Conservation (phyloP, 23 red algal genomes). For the Porphyridium purpureum region DNA sequence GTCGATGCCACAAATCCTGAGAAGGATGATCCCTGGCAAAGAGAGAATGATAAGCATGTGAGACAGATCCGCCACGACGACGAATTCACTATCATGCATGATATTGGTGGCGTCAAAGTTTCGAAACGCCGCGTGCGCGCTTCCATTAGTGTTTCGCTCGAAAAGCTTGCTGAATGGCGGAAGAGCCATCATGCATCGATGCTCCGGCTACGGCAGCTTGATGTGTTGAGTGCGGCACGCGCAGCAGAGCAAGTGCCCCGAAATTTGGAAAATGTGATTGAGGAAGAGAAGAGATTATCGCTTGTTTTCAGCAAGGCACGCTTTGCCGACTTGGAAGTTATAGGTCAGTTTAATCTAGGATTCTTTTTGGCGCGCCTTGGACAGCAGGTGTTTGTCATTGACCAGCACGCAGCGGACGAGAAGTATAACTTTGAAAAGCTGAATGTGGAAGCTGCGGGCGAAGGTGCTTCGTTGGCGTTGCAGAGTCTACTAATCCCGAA, state of each 20-base stretch:
- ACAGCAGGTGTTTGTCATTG: conserved; percentile 70
- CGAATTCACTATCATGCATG: too few species aligned
- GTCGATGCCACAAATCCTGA: too few species aligned
- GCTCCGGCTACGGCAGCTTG: neutral
- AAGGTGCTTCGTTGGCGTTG: conserved; percentile 5
- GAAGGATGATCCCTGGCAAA: too few species aligned
- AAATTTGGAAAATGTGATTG: conserved; percentile 2
- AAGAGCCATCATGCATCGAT: neutral
- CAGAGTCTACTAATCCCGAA: conserved; percentile 40
- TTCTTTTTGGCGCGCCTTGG: conserved; percentile 50
- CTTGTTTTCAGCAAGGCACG: conserved; percentile 40
- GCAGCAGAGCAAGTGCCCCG: too few species aligned
- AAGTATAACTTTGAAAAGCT: conserved; percentile 82
- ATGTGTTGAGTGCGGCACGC: too few species aligned
- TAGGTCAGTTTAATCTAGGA: conserved; percentile 89
- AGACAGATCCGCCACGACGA: too few species aligned
- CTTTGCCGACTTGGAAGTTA: conserved; percentile 46
- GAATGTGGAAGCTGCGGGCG: conserved; percentile 1
- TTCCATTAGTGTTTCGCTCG: neutral
- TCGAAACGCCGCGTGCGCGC: neutral
- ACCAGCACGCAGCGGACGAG: conserved; percentile 96
- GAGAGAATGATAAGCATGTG: too few species aligned
- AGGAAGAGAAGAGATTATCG: conserved; percentile 37
- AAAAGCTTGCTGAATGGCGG: neutral
- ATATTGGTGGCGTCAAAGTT: neutral